Conservation (phyloP, 306 rosid species). For the Acacia confusa region DNA sequence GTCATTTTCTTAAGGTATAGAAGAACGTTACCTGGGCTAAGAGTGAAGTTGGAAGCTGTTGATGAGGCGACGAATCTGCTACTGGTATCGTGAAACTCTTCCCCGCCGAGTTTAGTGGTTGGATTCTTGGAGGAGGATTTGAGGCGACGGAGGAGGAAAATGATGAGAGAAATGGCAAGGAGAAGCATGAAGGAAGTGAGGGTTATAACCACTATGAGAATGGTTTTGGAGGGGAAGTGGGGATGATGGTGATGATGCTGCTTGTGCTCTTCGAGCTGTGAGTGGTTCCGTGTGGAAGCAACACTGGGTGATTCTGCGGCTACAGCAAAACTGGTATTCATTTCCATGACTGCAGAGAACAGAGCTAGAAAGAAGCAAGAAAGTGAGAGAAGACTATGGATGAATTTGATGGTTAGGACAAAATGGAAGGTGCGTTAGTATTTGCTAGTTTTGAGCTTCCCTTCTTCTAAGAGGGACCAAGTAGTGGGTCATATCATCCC, state of each 20-base stretch:
- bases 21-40: conserved; percentile 73
- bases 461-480: conserved; percentile 18
- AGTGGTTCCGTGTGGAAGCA: conserved; percentile 32
- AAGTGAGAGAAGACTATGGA: conserved; percentile 13
- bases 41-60: conserved; percentile 43
- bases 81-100: conserved; percentile 44
- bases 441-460: conserved; percentile 37
- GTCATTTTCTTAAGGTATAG: background rate
- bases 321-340: conserved; percentile 35
- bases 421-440: conserved; percentile 32
- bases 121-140: conserved; percentile 44
- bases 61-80: conserved; percentile 63
- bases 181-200: conserved; percentile 38
- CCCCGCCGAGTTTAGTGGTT: conserved; percentile 37
- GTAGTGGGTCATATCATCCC: conserved; percentile 27
- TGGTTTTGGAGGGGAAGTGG: conserved; percentile 54
- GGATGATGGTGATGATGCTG: conserved; percentile 34
- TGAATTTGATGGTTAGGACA: conserved; percentile 17
- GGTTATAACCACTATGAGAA: conserved; percentile 49
- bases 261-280: conserved; percentile 31
- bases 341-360: conserved; percentile 68
- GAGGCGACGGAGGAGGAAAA: conserved; percentile 61
- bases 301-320: conserved; percentile 37
- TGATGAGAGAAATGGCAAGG: conserved; percentile 46
- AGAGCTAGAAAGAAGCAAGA: conserved; percentile 21